Percentiles rank a stretch among this genome's conserved stretches.
Evolutionary conservation across 208 protist genomes (phyloP).

Genomic region (Leishmania mexicana): DNA sequence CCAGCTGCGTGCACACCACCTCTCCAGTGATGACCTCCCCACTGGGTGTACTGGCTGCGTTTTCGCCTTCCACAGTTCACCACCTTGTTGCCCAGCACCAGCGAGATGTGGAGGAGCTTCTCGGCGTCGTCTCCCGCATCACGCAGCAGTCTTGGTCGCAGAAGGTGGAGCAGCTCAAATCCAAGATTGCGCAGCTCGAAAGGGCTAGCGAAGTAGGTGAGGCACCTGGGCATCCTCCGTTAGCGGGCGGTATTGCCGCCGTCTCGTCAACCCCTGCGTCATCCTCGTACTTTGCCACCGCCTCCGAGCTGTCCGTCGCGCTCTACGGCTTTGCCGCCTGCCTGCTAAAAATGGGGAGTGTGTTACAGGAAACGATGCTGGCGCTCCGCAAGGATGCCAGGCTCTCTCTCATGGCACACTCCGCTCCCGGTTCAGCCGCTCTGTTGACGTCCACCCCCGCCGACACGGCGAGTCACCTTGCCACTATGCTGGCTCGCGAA

Average conservation of each 20-base stretch:
- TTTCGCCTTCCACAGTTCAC: slow-evolving; percentile 40
- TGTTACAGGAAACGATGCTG: slow-evolving; percentile 60
- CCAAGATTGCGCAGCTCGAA: slow-evolving; percentile 21
- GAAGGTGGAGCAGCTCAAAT: slow-evolving; percentile 38
- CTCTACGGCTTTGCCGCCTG: slow-evolving; percentile 47
- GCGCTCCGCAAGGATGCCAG: slow-evolving; percentile 40
- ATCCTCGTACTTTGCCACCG: slow-evolving; percentile 12
- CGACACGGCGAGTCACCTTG: slow-evolving; percentile 4
- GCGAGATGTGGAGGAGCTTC: slow-evolving; percentile 50
- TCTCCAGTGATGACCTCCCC: slow-evolving; percentile 38
- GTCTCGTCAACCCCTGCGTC: neutral
- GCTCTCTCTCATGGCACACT: slow-evolving; percentile 6
- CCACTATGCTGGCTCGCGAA: slow-evolving; percentile 9
- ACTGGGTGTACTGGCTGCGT: slow-evolving; percentile 57
- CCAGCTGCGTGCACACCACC: slow-evolving; percentile 15
- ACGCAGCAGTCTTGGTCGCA: slow-evolving; percentile 55
- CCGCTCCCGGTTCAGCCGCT: neutral
- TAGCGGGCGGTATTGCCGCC: neutral
- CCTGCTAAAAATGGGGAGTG: slow-evolving; percentile 52
- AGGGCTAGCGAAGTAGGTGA: neutral
- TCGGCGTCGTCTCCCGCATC: slow-evolving; percentile 39
- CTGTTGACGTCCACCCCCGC: neutral
- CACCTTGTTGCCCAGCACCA: slow-evolving; percentile 61
- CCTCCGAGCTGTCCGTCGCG: slow-evolving; percentile 24
- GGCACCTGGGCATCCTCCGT: neutral